A percentile compares a stretch with the other conserved stretches of the same genome.
Evolutionary conservation across 148 eudicot genomes (phyloP).

Genomic region (Cornus suecica): DNA sequence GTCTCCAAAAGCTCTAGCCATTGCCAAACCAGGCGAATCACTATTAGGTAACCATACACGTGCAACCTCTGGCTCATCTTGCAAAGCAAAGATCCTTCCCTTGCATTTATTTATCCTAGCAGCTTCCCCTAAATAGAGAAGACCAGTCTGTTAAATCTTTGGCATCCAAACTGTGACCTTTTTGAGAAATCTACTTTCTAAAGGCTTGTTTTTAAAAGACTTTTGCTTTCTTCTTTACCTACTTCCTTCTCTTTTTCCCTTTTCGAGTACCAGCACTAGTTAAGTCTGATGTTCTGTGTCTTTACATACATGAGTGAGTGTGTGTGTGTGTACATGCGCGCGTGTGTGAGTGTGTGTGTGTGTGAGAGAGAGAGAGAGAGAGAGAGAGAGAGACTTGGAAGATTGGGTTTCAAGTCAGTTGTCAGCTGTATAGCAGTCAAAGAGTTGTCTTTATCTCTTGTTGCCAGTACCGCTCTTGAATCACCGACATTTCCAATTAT

Average conservation of each 20-base stretch:
- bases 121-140: slow-evolving; percentile 55
- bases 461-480: slow-evolving; percentile 88
- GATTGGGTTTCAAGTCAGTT: slow-evolving; percentile 77
- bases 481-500: slow-evolving; percentile 89
- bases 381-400: slow-evolving; percentile 52
- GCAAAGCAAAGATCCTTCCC: slow-evolving; percentile 76
- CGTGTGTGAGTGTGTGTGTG: background rate
- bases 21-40: slow-evolving; percentile 82
- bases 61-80: slow-evolving; percentile 73
- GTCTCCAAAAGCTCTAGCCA: slow-evolving; percentile 94
- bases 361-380: slow-evolving; percentile 6
- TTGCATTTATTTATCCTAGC: slow-evolving; percentile 65
- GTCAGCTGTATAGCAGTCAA: slow-evolving; percentile 72
- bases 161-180: background rate
- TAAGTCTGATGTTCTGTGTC: background rate
- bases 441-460: slow-evolving; percentile 41
- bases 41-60: slow-evolving; percentile 84
- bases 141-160: background rate
- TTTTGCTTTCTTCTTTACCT: background rate
- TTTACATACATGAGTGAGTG: background rate
- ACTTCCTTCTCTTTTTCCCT: background rate
- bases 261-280: background rate
- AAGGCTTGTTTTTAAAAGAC: background rate
- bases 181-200: background rate
- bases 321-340: background rate